Base-by-base conservation (phyloP, 345 rosid species). In the Euphorbia pulcherrima region DNA sequence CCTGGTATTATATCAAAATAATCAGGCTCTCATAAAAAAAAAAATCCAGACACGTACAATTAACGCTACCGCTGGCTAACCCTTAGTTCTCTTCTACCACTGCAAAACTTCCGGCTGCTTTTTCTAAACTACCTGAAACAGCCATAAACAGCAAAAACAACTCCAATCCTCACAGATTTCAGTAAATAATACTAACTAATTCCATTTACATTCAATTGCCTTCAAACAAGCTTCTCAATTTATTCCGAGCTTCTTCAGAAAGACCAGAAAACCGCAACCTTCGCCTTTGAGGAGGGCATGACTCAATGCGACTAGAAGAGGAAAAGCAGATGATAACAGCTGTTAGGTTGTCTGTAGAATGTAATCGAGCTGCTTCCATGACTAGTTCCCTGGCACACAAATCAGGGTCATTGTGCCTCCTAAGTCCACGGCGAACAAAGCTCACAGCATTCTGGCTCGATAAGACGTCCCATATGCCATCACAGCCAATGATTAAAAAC, bases 391-490 rank as follows among this genome's bases (percentile, higher is more conserved):
- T 79, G 30, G 90, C 90, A 64, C 90, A 68, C 24, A 75, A 70
- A 50, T 88, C 80, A 0, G 92, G 92, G 62, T 88, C 83, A 56
- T 80, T 20, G 20, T 85, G 90, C 61, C 83, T 77, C 63, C 84
- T 86, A 3, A 92, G 83, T 9, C 81, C 86, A 7, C 82, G 79
- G 5, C 91, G 86, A 52, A 84, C 94, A 29, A 86, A 76, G 75
- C 88, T 80, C 70, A 92, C 92, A 1, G 98, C 98, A 56, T 65
- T 50, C 75, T 88, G 88, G 75, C 93, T 90, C 16, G 87, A 55
- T 80, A 92, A 80, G 23, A 88, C 96, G 57, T 92, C 98, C 96
- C 96, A 92, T 20, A 92, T 77, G 35, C 98, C 96, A 60, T 92
- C 98, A 27, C 98, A 89, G 14, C 90, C 92, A 60, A 92, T 85